A percentile compares a stretch with the other conserved stretches of the same genome.
phyloP scores from a whole-genome alignment of 768 basidiomycete genomes.

The Mycena albidolilacea region DNA sequence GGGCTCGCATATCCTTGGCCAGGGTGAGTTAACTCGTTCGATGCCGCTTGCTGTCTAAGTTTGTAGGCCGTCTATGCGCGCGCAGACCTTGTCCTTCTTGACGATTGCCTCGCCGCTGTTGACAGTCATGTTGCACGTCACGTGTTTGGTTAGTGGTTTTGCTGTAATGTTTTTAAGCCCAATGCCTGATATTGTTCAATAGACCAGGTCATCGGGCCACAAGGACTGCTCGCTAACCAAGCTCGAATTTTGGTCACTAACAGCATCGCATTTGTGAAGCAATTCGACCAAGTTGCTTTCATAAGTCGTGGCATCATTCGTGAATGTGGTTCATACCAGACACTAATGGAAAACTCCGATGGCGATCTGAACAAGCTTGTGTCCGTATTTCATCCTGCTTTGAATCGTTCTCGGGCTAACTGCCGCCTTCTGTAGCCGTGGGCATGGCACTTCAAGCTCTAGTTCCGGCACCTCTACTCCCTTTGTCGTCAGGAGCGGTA shows the following conservation, averaged over 20 bases:
- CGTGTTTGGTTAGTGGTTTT: slow-evolving; percentile 72
- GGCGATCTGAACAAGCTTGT: slow-evolving; percentile 83
- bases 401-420: background rate
- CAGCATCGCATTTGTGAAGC: slow-evolving; percentile 84
- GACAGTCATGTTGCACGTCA: slow-evolving; percentile 92
- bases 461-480: slow-evolving; percentile 70
- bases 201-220: slow-evolving; percentile 91
- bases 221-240: slow-evolving; percentile 85
- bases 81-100: slow-evolving; percentile 89
- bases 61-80: slow-evolving; percentile 84
- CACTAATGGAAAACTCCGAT: slow-evolving; percentile 70
- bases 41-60: background rate
- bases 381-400: slow-evolving; percentile 57
- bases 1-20: slow-evolving; percentile 87
- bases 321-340: slow-evolving; percentile 78
- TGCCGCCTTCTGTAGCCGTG: slow-evolving; percentile 42
- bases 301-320: slow-evolving; percentile 87
- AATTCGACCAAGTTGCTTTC: slow-evolving; percentile 83
- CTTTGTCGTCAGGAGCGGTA: slow-evolving; percentile 52
- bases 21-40: slow-evolving; percentile 48
- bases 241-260: slow-evolving; percentile 92
- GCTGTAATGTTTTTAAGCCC: background rate
- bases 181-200: slow-evolving; percentile 8
- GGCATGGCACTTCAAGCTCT: slow-evolving; percentile 60
- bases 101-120: slow-evolving; percentile 91